Percentiles rank a stretch among this genome's conserved stretches.
phyloP scores from a whole-genome alignment of 202 grass and related monocot genomes.

The Panicum hallii region DNA sequence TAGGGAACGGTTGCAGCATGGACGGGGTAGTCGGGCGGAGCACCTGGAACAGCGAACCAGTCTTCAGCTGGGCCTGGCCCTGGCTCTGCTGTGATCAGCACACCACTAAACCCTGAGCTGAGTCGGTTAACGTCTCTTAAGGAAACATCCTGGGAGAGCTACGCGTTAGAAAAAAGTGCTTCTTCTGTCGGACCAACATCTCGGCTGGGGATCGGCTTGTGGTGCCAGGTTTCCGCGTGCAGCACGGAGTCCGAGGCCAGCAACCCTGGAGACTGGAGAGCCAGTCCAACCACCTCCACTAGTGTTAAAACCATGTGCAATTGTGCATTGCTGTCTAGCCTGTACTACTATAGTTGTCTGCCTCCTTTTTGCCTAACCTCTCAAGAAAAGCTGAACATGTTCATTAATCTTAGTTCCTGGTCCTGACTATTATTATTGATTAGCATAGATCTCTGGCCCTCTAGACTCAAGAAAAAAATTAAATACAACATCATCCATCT shows the following conservation, averaged over 20 bases:
- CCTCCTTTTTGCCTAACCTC: not conserved
- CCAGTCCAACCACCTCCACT: conserved; percentile 25
- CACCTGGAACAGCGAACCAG: not conserved
- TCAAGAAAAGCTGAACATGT: not conserved
- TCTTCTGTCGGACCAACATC: too few species aligned
- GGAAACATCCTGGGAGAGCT: conserved; percentile 25
- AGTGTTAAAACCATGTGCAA: not conserved
- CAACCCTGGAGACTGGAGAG: not conserved
- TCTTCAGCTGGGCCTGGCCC: conserved; percentile 1
- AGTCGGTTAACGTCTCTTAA: conserved; percentile 36
- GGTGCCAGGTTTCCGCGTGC: not conserved
- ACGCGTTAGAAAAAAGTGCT: too few species aligned
- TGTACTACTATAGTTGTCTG: too few species aligned
- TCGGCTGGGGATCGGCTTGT: too few species aligned
- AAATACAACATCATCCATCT: too few species aligned
- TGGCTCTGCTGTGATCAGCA: not conserved
- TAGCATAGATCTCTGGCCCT: not conserved
- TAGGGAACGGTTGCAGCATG: conserved; percentile 6
- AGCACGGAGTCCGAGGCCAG: not conserved
- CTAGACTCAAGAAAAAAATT: not conserved
- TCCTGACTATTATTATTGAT: not conserved
- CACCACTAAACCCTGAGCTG: not conserved
- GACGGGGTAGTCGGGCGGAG: not conserved
- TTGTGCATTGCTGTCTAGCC: not conserved
- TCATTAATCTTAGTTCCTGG: not conserved